These are phyloP conservation scores for Chrysoporthe austroafricana DNA, from an alignment of 2,329 filamentous ascomycete species.

Conservation along the genomic window DNA sequence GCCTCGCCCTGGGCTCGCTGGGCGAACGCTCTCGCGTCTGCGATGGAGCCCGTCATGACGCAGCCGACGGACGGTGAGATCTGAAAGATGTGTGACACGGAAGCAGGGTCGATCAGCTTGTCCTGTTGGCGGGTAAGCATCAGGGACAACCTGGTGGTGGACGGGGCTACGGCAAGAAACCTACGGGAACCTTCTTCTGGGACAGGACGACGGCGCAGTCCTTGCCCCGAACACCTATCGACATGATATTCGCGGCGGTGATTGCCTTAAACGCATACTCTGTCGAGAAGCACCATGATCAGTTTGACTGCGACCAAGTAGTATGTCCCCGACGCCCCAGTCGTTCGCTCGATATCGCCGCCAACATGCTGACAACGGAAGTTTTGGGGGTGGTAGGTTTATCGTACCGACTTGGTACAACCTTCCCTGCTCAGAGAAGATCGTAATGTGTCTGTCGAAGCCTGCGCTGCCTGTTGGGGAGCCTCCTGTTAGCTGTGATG, in stretches of 20 bases:
- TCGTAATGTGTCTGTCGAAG: constrained; percentile 98
- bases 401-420: constrained; percentile 97
- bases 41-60: constrained; percentile 98
- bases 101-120: constrained; percentile 97
- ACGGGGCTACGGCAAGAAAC: constrained; percentile 43
- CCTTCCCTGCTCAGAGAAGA: constrained; percentile 98
- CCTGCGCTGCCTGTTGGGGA: constrained; percentile 71
- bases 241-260: constrained; percentile 98
- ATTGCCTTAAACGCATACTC: constrained; percentile 99
- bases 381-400: constrained; percentile 33
- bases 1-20: constrained; percentile 93
- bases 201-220: constrained; percentile 96
- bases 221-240: constrained; percentile 93
- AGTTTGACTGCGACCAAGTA: not conserved
- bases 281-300: constrained; percentile 44
- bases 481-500: constrained; percentile 34
- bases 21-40: constrained; percentile 91
- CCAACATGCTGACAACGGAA: not conserved
- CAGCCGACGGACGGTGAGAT: constrained; percentile 95
- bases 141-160: constrained; percentile 25
- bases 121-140: constrained; percentile 64
- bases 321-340: not conserved
- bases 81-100: constrained; percentile 96
- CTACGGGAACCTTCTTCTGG: constrained; percentile 98
- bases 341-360: constrained; percentile 5